A percentile compares a stretch with the other conserved stretches of the same genome.
These are phyloP conservation scores for Henckelia pumila DNA, from an alignment of 257 asterid genomes.

Conservation along the genomic window DNA sequence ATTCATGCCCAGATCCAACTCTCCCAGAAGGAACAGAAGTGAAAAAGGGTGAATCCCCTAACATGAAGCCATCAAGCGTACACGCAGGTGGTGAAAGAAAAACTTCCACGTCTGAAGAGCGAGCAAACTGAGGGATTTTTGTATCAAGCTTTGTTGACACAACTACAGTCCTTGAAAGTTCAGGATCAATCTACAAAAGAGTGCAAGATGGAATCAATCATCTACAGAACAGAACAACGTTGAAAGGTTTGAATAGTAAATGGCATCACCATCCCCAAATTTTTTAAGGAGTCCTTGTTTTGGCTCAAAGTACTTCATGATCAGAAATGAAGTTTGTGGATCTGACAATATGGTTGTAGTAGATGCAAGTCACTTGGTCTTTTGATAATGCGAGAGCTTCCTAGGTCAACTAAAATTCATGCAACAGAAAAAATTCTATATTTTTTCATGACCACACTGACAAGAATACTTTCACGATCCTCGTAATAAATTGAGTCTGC, in stretches of 20 bases:
- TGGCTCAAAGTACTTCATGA: slow-evolving; percentile 4
- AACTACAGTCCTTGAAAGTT: slow-evolving; percentile 88
- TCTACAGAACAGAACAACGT: background rate
- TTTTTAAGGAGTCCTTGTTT: slow-evolving; percentile 3
- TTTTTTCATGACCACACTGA: background rate
- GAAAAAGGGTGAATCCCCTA: slow-evolving; percentile 96
- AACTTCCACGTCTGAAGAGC: slow-evolving; percentile 97
- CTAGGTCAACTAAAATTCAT: background rate
- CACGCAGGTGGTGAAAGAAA: slow-evolving; percentile 92
- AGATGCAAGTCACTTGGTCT: too few species aligned
- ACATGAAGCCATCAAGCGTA: slow-evolving; percentile 91
- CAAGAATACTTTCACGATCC: background rate
- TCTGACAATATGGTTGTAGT: background rate
- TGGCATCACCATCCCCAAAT: background rate
- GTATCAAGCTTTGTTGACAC: slow-evolving; percentile 98
- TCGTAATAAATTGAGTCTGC: background rate
- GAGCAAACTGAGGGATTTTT: slow-evolving; percentile 93
- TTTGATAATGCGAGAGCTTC: too few species aligned
- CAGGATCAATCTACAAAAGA: slow-evolving; percentile 80
- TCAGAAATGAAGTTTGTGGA: background rate
- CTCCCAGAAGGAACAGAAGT: slow-evolving; percentile 98
- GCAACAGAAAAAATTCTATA: background rate
- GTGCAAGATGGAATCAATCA: slow-evolving; percentile 20
- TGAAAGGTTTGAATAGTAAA: slow-evolving; percentile 13
- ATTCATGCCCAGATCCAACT: slow-evolving; percentile 83